A percentile compares a stretch with the other conserved stretches of the same genome.
phyloP scores from a whole-genome alignment of 2,329 filamentous ascomycete genomes.

The Diaporthe australafricana region DNA sequence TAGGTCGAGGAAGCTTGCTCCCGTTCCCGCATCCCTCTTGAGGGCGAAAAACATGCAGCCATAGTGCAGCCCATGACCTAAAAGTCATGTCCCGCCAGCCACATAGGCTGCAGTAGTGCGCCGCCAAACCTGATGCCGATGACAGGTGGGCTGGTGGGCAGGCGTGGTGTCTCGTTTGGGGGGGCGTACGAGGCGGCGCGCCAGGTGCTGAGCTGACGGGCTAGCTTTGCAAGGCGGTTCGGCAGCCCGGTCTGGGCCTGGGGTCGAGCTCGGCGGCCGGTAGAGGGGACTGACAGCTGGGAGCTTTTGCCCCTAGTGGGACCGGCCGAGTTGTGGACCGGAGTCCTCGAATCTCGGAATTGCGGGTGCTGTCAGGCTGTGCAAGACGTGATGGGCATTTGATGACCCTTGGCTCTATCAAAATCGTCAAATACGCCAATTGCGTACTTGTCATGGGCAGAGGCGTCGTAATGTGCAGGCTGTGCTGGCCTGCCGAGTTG shows the following conservation, averaged over 20 bases:
- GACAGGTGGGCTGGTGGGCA: not conserved
- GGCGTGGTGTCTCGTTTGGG: not conserved
- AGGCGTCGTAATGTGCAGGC: constrained; percentile 31
- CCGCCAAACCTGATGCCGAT: not conserved
- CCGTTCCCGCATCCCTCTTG: not conserved
- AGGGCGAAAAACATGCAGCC: not conserved
- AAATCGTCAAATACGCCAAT: not conserved
- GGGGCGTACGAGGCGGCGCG: not conserved
- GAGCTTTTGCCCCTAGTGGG: not conserved
- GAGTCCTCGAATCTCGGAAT: constrained; percentile 1
- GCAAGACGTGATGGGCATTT: constrained; percentile 6
- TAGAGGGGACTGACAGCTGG: not conserved
- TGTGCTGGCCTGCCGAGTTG: constrained; percentile 2
- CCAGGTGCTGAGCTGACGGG: constrained; percentile 2
- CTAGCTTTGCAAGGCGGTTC: not conserved
- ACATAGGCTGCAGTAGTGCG: constrained; percentile 15
- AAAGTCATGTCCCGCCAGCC: not conserved
- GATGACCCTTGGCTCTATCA: not conserved
- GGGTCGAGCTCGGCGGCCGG: constrained; percentile 3
- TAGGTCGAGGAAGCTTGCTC: constrained; percentile 27
- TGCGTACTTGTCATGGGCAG: constrained; percentile 2
- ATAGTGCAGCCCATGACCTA: not conserved
- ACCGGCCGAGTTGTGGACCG: not conserved
- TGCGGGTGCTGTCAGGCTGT: constrained; percentile 16
- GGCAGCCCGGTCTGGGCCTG: constrained; percentile 8